Base-by-base conservation (phyloP, 225 moss, liverwort and hornwort genomes). In the Anthoceros angustus region DNA sequence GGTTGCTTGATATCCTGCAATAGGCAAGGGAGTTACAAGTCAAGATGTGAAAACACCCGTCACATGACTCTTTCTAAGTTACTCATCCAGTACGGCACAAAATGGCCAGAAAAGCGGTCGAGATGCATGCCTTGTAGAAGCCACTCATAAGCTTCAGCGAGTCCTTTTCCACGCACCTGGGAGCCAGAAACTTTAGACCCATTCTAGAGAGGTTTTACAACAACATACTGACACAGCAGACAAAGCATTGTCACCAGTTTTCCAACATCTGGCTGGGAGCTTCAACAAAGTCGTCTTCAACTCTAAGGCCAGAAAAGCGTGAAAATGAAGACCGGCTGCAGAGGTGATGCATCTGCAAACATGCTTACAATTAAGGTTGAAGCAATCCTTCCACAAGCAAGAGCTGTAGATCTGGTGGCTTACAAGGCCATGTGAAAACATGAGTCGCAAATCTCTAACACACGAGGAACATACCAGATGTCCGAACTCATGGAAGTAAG, bases 191-290 rank as follows among this genome's bases (percentile, higher is more conserved):
- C 5, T 8, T 63, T 11, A 70, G 21, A 42, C 40, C 20, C 68
- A 38, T 23, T 70, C 67, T 64, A 25, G 46, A 68, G 40, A 12
- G 66, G 49, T 64, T 9, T 10, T 38, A 16, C 55, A n/a, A 11
- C 10, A 12, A 45, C 2, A 5, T 0, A 24, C 11, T 15, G 66
- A 71, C 48, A 14, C 39, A 66, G 10, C 14, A 16, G 2, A 14
- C 6, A 14, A 12, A 12, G 5, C 5, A 5, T 15, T 32, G 60
- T 41, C 18, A 90, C 95, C 91, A 95, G 65, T 92, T 98, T 66
- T 98, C 95, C 64, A 98, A 80, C 95, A 98, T 98, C 75, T 92
- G 95, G 66, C 95, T 91, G 18, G 91, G 88, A 76, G 87, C 91
- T 72, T 98, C 95, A 62, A 92, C 91, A 71, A 98, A 98, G 74